Base-by-base conservation (phyloP, 2,329 filamentous ascomycete genomes). In the Rasamsonia emersonii region DNA sequence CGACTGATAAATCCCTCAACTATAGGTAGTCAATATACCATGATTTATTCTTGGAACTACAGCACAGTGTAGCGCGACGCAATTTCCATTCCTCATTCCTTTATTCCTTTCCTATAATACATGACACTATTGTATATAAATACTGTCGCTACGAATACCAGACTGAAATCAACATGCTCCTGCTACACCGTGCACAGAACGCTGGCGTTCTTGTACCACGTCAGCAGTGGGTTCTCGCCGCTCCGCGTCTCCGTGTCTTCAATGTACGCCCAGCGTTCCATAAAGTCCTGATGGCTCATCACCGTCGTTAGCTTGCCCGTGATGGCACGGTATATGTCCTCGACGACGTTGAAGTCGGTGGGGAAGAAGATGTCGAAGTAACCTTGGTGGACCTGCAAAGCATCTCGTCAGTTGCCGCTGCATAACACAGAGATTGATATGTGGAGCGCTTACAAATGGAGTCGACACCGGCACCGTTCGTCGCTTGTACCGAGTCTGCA, bases 321-420 rank as follows among this genome's bases (percentile, higher is more conserved):
- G 47, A 96, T 77, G 39, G 86, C 86, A 35, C 85, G 79, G 63
- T 98, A 98, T 46, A 96, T 77, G 48, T 86, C 79, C 60, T 96
- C 86, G 61, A 91, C 81, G 44, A 93, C 80, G 41, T 75, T 71
- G 55, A 98, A 98, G 60, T 98, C 82, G 8, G 91, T 98, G 0
- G 91, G 91, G 64, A 98, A 98, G 54, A 98, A 79, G 49, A 98
- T 95, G 56, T 98, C 93, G 54, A 98, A 98, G 62, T 94, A 96
- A 27, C 91, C 93, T 65, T 98, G 93, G 57, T 96, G 88, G 28
- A 95, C 85, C 85, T 93, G 42, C 24, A 30, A 10, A 21, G 5
- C 9, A 4, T 17, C 32, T 31, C 20, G 11, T 32, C 4, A 14
- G 4, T 27, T 30, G 21, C 11, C 9, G 21, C 24, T 26, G 5